Base-by-base conservation (phyloP, 2,329 filamentous ascomycete species). In the Sclerotinia minor region DNA sequence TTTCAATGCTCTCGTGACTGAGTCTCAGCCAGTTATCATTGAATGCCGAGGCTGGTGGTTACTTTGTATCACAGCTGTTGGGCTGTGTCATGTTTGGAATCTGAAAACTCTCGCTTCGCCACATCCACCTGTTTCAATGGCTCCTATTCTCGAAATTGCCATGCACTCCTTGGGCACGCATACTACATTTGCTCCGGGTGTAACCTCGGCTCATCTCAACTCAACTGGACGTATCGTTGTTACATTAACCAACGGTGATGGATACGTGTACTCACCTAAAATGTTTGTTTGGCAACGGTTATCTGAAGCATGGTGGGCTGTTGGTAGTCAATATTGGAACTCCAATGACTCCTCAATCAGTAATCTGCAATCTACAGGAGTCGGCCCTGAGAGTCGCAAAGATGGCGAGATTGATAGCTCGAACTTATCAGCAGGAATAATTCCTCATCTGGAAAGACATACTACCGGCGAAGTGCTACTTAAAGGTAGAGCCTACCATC, bases 311-410 rank as follows among this genome's bases (percentile, higher is more conserved):
- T 99, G 95, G 95, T 99, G 95, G 93, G 94, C 94, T 0, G 93
- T 98, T 0, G 94, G 94, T 24, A 96, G 92, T 73, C 95, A 99
- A 77, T 99, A 99, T 78, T 99, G 95, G 96, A 98, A 99, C 79
- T 96, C 93, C 0, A 96, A 93, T 65, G 95, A 97, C 75, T 93
- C 92, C 1, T 93, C 93, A 0, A 88, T 97, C 65, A 89, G 91
- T 59, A 91, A 93, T 63, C 80, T 97, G 49, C 89, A 92, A 72
- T 88, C 91, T 2, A 89, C 88, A 1, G 87, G 88, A 13, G 84
- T 89, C 9, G 87, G 89, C 0, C 82, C 87, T 2, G 82, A 83
- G 52, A 79, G 81, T 11, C 44, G 82, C 81, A 68, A 78, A 73
- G 79, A 81, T 65, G 80, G 81, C 11, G 80, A 84, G 65, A 76